These are phyloP conservation scores for Przewalskia tangutica DNA, from an alignment of 257 asterid genomes.

Conservation along the genomic window DNA sequence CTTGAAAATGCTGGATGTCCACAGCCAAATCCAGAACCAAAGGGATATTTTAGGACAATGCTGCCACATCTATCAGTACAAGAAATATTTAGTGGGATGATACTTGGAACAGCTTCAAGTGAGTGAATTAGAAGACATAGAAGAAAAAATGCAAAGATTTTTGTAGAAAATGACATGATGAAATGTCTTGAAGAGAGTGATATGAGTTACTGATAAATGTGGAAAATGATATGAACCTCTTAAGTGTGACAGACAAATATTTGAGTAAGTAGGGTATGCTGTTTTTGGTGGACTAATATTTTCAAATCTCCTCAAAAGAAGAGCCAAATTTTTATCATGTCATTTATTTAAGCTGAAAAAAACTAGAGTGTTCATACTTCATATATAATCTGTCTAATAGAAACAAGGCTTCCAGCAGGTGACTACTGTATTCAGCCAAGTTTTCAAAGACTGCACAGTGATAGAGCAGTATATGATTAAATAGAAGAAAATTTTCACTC, in stretches of 20 bases:
- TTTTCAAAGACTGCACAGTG: not conserved
- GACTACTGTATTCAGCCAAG: not conserved
- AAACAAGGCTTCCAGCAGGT: not conserved
- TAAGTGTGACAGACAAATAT: not conserved
- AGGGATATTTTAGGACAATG: slow-evolving; percentile 42
- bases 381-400: too few relatives aligned
- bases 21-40: slow-evolving; percentile 55
- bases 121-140: slow-evolving; percentile 15
- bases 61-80: slow-evolving; percentile 45
- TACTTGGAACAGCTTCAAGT: slow-evolving; percentile 32
- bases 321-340: slow-evolving; percentile 27
- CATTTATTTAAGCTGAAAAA: too few relatives aligned
- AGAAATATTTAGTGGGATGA: slow-evolving; percentile 29
- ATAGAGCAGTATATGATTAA: not conserved
- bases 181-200: not conserved
- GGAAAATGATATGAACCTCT: not conserved
- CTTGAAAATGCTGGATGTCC: slow-evolving; percentile 52
- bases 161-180: slow-evolving; percentile 15
- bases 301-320: slow-evolving; percentile 40
- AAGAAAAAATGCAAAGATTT: not conserved
- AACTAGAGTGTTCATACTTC: too few relatives aligned
- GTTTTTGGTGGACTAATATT: slow-evolving; percentile 14
- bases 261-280: not conserved
- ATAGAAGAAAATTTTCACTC: too few relatives aligned
- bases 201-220: not conserved